phyloP scores from a whole-genome alignment of 768 basidiomycete species.

The Pulveroboletus sp. region DNA sequence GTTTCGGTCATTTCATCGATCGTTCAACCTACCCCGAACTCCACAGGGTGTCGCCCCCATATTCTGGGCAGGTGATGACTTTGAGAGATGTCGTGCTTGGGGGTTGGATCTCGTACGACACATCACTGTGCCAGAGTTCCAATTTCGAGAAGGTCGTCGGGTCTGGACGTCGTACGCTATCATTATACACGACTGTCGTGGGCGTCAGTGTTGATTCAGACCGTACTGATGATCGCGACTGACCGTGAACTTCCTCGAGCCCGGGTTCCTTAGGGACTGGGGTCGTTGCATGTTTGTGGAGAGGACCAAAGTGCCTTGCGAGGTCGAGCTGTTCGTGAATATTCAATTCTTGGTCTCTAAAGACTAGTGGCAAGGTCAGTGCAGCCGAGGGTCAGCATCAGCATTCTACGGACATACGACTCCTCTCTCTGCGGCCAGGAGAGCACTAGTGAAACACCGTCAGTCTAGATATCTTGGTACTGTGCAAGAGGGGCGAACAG shows the following conservation, averaged over 20 bases:
- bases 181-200: constrained; percentile 62
- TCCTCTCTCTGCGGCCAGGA: constrained; percentile 70
- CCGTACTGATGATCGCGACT: constrained; percentile 12
- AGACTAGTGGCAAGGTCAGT: constrained; percentile 40
- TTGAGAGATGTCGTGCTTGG: constrained; percentile 76
- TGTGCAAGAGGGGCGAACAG: constrained; percentile 42
- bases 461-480: not conserved
- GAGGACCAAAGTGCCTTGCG: constrained; percentile 64
- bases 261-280: constrained; percentile 66
- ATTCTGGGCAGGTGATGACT: constrained; percentile 62
- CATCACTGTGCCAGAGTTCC: constrained; percentile 82
- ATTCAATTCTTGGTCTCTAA: constrained; percentile 68
- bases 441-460: constrained; percentile 40
- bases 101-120: constrained; percentile 77
- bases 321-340: constrained; percentile 70
- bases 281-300: constrained; percentile 82
- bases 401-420: constrained; percentile 56
- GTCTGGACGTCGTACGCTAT: constrained; percentile 58
- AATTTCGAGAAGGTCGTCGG: constrained; percentile 61
- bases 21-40: constrained; percentile 58
- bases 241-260: constrained; percentile 72
- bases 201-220: constrained; percentile 1
- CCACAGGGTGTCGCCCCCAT: constrained; percentile 79
- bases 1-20: not conserved
- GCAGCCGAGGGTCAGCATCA: no score